Evolutionary conservation across 371 early-diverging fungal species (phyloP).

Genomic region (Lichtheimia corymbifera): DNA sequence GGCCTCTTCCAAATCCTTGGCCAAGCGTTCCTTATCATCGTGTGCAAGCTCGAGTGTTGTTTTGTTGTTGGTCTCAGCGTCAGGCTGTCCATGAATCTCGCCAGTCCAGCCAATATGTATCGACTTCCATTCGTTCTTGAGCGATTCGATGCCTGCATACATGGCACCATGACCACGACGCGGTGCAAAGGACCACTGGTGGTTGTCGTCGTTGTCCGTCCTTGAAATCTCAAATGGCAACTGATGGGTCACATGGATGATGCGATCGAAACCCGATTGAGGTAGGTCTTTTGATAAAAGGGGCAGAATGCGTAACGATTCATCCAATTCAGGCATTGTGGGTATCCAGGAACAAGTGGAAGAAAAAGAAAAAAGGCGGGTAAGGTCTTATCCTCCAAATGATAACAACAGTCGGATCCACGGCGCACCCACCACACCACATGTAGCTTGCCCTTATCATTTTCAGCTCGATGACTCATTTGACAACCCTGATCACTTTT

Average conservation of each 20-base stretch:
- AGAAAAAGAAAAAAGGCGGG: background rate
- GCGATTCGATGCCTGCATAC: constrained; percentile 69
- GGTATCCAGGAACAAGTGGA: background rate
- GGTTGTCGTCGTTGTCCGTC: background rate
- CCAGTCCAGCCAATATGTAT: constrained; percentile 75
- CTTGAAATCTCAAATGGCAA: constrained; percentile 29
- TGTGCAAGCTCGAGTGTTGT: constrained; percentile 24
- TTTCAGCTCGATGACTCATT: background rate
- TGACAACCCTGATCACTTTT: background rate
- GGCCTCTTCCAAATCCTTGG: constrained; percentile 43
- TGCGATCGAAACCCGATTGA: constrained; percentile 25
- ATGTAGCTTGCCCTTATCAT: background rate
- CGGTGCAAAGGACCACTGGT: constrained; percentile 26
- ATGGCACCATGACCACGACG: constrained; percentile 79
- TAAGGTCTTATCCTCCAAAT: background rate
- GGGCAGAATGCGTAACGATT: background rate
- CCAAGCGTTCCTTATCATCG: constrained; percentile 38
- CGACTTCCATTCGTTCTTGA: constrained; percentile 48
- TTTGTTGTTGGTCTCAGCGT: constrained; percentile 32
- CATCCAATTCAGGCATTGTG: background rate
- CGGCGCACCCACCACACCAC: background rate
- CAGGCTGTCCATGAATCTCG: constrained; percentile 41
- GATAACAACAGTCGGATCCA: background rate
- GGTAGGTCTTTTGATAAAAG: background rate
- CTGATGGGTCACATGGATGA: constrained; percentile 56